Evolutionary conservation across 176 grass and related monocot species (phyloP).

Genomic region (Dactylis glomerata): DNA sequence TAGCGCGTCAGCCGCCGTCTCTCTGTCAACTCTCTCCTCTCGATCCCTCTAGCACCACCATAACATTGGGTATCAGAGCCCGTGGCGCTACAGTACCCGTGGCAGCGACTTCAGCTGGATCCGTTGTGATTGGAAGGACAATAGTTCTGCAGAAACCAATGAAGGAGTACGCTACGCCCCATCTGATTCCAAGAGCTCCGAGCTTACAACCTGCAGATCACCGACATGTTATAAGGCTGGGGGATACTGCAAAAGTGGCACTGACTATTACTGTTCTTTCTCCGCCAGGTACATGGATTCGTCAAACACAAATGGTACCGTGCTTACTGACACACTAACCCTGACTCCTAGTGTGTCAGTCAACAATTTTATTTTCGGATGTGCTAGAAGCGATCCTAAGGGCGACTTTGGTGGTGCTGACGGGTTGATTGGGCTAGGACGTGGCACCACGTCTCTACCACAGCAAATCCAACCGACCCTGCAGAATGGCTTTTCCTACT

Average conservation of each 20-base stretch:
- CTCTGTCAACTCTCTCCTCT: too few species aligned
- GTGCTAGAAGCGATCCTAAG: neutral
- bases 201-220: neutral
- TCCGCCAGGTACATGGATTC: neutral
- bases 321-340: neutral
- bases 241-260: neutral
- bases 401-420: neutral
- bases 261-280: neutral
- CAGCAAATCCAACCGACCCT: neutral
- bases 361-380: neutral
- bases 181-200: neutral
- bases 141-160: neutral
- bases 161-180: neutral
- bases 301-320: neutral
- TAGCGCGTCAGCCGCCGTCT: too few species aligned
- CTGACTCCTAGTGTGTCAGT: neutral
- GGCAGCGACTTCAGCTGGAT: neutral
- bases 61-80: too few species aligned
- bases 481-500: neutral
- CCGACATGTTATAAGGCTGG: neutral
- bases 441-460: neutral
- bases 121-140: neutral
- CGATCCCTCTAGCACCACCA: too few species aligned
- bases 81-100: too few species aligned
- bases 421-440: neutral